Evolutionary conservation across 164 flowering plant species (phyloP), one percentile per base, ranked within the genome.

Genomic region (Piper betle): DNA sequence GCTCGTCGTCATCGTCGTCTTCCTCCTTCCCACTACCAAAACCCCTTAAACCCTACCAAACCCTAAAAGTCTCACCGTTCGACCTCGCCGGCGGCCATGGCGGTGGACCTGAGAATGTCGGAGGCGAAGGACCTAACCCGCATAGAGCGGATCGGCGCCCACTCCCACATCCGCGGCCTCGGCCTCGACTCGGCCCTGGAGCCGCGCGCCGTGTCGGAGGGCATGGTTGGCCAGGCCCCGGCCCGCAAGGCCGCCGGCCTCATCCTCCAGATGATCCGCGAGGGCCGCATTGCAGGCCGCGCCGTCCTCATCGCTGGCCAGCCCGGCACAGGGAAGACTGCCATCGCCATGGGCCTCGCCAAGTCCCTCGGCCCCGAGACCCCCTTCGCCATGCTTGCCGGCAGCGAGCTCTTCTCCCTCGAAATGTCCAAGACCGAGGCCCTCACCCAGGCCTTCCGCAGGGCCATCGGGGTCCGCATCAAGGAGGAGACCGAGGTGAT

Each of bases 261-360:
- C 37, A 86, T 90, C 55, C 82, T 88, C 37, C 85, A 87, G 53
- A 90, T 93, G 96, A 87, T 93, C 65, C 66, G 77, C 55, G 83
- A 86, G 4, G 95, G 97, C 0, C 82, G 80, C 64, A 90, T 90
- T 39, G 97, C 94, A 13, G 96, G 98, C 16, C 79, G 92, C 8
- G 97, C 83, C 0, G 79, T 93, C n/a, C 86, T 93, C 41, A 70
- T 90, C 0, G 97, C 97, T 0, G 97, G 99, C 5, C 92, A 90
- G 66, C 99, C 97, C 0, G 97, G 97, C 1, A 90, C 96, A 0
- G 97, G 99, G 2, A 90, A 90, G 73, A 90, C 96, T n/a, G 97
- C 93, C 61, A 90, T 90, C 10, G 96, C 97, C 60, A 86, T 90
- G 94, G 99, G 95, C 18, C 77, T 90, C 74, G 95, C 99, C 4